Base-by-base conservation (phyloP, 1,284 basidiomycete genomes). In the Ganoderma meredithae region DNA sequence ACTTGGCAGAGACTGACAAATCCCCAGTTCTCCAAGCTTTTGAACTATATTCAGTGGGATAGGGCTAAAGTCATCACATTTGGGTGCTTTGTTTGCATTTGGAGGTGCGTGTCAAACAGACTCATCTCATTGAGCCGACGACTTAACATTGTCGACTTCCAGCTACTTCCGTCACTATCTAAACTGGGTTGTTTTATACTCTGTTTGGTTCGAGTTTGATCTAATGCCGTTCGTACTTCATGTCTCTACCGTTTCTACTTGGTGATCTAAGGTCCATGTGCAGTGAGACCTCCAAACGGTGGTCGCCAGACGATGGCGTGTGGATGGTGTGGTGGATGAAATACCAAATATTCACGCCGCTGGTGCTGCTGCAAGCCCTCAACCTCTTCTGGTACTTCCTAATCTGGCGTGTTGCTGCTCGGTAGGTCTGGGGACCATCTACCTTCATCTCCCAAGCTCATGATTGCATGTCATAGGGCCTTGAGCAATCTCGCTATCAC, bases 151-250 rank as follows among this genome's bases (percentile, higher is more conserved):
- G 2, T n/a, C 55, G 22, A 25, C 3, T 13, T 52, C 25, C 76
- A 97, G 95, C 5, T 99, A 99, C 80, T 96, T 98, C 87, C 94
- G 98, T 1, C 97, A 98, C 79, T 98, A 94, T 79, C 84, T 98
- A 41, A 99, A 98, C 79, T 80, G 97, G 53, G 82, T 85, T 62
- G 98, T 99, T 25, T 86, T 99, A 33, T 93, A 87, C 83, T 96
- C 95, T 1, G 93, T 98, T 1, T 97, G 91, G 90, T 83, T 78
- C 43, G 88, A 99, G 76, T 95, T 90, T 70, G 86, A 94, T 66
- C 81, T 93, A 17, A 86, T 95, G 68, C 95, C 94, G 93, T 95
- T 76, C 68, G 94, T 86, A 67, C 41, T 60, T 25, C 15, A 25
- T 10, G 12, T 27, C 22, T 17, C 4, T 15, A 13, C 12, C 33